These are phyloP conservation scores for Globisporangium perplexum DNA, from an alignment of 352 stramenopile genomes.

Conservation along the genomic window DNA sequence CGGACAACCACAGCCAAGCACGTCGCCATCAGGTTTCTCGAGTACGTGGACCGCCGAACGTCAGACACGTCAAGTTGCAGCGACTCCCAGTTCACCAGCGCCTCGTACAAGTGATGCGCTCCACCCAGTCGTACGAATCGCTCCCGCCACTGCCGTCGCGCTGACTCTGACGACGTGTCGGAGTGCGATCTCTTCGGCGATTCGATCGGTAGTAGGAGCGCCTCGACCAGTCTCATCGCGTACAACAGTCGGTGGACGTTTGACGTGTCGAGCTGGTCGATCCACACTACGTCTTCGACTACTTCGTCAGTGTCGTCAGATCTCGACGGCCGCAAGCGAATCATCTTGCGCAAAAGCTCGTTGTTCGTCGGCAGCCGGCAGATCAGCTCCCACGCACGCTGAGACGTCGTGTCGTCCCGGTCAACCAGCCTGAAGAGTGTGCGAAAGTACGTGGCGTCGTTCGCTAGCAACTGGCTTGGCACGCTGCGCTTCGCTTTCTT, in stretches of 20 bases:
- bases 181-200: background rate
- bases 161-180: slow-evolving; percentile 20
- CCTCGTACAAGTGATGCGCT: slow-evolving; percentile 33
- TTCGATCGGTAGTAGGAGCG: slow-evolving; percentile 45
- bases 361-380: slow-evolving; percentile 69
- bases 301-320: background rate
- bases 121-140: slow-evolving; percentile 69
- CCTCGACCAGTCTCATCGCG: slow-evolving; percentile 58
- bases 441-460: slow-evolving; percentile 45
- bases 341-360: slow-evolving; percentile 54
- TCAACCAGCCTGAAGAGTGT: slow-evolving; percentile 56
- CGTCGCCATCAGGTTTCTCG: slow-evolving; percentile 29
- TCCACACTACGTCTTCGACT: slow-evolving; percentile 32
- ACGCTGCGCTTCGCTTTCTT: slow-evolving; percentile 19
- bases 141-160: slow-evolving; percentile 68
- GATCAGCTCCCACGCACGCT: slow-evolving; percentile 69
- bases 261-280: slow-evolving; percentile 29
- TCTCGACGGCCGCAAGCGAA: slow-evolving; percentile 29
- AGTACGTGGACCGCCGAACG: slow-evolving; percentile 18
- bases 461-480: slow-evolving; percentile 56
- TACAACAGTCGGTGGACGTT: slow-evolving; percentile 63
- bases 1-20: slow-evolving; percentile 50
- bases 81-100: slow-evolving; percentile 22
- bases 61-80: background rate
- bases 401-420: slow-evolving; percentile 37